Evolutionary conservation across 2,329 filamentous ascomycete genomes (phyloP).

Genomic region (Phyllosticta citrichinensis): DNA sequence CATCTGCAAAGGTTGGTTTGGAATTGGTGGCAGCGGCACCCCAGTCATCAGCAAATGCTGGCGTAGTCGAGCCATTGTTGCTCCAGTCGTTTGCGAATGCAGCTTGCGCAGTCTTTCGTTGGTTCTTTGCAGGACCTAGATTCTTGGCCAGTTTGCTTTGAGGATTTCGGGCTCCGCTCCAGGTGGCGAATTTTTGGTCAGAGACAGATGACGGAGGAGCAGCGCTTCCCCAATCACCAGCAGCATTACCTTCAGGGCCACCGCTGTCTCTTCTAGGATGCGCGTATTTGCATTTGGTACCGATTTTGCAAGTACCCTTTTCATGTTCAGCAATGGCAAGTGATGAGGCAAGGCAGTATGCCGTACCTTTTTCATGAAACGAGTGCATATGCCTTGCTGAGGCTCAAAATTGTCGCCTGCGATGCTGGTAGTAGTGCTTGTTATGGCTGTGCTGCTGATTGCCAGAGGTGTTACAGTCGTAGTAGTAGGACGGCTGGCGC

Average conservation of each 20-base stretch:
- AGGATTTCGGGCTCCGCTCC: not conserved
- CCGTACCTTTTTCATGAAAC: not conserved
- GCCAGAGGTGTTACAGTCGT: not conserved
- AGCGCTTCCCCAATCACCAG: constrained; percentile 1
- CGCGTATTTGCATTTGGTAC: not conserved
- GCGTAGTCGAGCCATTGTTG: not conserved
- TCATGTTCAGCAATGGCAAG: not conserved
- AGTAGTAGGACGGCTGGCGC: not conserved
- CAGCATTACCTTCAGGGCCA: not conserved
- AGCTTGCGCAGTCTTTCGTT: not conserved
- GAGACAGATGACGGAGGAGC: not conserved
- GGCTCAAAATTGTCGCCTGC: not conserved
- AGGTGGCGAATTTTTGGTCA: not conserved
- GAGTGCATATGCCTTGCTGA: not conserved
- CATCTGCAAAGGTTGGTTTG: constrained; percentile 1
- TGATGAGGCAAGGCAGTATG: not conserved
- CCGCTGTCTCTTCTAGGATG: not conserved
- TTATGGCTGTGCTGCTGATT: not conserved
- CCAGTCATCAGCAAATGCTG: constrained; percentile 4
- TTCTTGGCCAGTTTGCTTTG: not conserved
- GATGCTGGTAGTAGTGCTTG: not conserved
- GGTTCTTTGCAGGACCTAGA: not conserved
- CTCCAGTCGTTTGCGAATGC: constrained; percentile 1
- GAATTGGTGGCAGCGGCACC: not conserved
- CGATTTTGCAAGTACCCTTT: constrained; percentile 3